Base-by-base conservation (phyloP, 148 eudicot genomes). In the Spergularia bocconei region DNA sequence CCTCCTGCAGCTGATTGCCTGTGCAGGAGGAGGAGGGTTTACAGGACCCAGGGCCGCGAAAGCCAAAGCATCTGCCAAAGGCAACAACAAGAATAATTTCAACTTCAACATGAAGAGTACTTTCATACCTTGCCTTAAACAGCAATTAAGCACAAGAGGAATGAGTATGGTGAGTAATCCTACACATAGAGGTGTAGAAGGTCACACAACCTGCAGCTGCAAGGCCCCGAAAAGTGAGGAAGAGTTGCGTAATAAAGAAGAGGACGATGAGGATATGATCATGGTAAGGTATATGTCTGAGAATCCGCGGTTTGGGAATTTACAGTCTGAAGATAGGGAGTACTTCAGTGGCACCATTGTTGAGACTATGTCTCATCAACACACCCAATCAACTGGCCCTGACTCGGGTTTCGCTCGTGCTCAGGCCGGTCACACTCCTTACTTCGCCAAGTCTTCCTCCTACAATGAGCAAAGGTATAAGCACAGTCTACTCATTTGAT, bases 291-390 rank as follows among this genome's bases (percentile, higher is more conserved):
- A 80, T 78, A 92, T 95, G 92, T 88, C 98, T 16, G 97, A 95
- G 82, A 92, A 95, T 75, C 98, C 98, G 1, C 48, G 97, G 78
- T 95, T 95, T 25, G 93, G 98, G 79, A 86, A 86, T 56, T 75
- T 82, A 56, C 93, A 89, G 63, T 75, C 87, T 0, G 92, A 94
- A 77, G 98, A 95, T 75, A 95, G 88, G 72, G 98, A 89, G 87
- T 95, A 87, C 52, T 95, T 92, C 66, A 95, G 98, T 75, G 98
- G 98, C 61, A 95, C 96, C 21, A 92, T 95, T 48, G 86, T 89
- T 61, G 97, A 90, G 80, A 63, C 87, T 3, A 87, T 85, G 77
- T 57, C 61, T 64, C 79, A 70, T 75, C 75, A 80, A 21, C 76
- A 80, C 19, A 64, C 71, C 1, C 72, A 66, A 7, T 74, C 74